Evolutionary conservation across 2,329 filamentous ascomycete species (phyloP).

Genomic region (Cyclaneusma minus): DNA sequence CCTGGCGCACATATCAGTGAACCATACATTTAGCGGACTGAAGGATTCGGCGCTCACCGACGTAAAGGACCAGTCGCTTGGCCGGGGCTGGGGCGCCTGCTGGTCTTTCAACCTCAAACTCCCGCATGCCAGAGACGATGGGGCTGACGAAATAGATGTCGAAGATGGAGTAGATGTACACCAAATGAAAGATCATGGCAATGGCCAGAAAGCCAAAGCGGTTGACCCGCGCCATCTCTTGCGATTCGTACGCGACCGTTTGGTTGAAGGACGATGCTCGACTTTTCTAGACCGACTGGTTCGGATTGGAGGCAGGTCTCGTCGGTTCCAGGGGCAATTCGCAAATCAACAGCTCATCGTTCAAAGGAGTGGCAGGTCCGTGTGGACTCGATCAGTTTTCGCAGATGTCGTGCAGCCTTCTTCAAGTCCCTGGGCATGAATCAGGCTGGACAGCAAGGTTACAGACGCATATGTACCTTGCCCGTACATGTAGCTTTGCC

Average conservation of each 20-base stretch:
- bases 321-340: no score
- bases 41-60: conserved; percentile 41
- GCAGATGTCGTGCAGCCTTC: no score
- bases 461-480: no score
- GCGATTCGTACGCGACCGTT: no score
- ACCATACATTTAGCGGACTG: conserved; percentile 2
- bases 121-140: conserved; percentile 87
- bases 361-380: no score
- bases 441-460: no score
- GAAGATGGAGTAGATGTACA: conserved; percentile 93
- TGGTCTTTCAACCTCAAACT: conserved; percentile 54
- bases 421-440: no score
- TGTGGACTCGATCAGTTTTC: no score
- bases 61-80: conserved; percentile 80
- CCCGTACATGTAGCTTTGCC: no score
- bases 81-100: conserved; percentile 54
- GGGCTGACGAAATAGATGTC: conserved; percentile 98
- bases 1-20: conserved; percentile 29
- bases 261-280: conserved; percentile 1
- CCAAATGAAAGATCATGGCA: conserved; percentile 80
- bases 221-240: conserved; percentile 36
- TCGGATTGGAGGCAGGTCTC: no score
- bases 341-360: no score
- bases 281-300: no score
- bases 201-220: conserved; percentile 76